These are phyloP conservation scores for Fusarium equiseti DNA, from an alignment of 2,329 filamentous ascomycete genomes.

Conservation along the genomic window DNA sequence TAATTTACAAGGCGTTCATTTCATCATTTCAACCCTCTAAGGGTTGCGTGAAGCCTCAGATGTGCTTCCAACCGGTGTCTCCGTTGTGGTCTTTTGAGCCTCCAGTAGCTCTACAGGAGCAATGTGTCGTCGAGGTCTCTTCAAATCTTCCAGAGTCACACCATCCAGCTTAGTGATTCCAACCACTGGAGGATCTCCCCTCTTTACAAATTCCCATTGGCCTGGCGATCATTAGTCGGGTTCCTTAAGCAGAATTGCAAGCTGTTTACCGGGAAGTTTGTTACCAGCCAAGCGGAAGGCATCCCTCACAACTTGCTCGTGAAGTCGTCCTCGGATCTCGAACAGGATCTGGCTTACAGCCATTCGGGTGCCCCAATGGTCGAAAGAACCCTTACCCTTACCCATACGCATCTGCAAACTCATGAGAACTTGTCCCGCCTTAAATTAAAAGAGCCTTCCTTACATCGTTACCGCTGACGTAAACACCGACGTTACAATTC, in stretches of 20 bases:
- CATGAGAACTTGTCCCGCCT: constrained; percentile 33
- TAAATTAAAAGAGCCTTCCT: constrained; percentile 44
- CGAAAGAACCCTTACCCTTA: constrained; percentile 97
- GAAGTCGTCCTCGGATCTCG: constrained; percentile 89
- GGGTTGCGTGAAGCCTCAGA: constrained; percentile 50
- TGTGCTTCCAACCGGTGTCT: constrained; percentile 51
- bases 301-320: constrained; percentile 94
- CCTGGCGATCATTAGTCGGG: constrained; percentile 60
- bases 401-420: constrained; percentile 85
- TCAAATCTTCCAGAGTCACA: constrained; percentile 84
- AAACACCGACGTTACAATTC: constrained; percentile 93
- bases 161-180: constrained; percentile 93
- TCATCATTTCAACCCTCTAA: constrained; percentile 30
- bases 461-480: constrained; percentile 92
- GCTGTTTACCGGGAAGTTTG: constrained; percentile 84
- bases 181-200: constrained; percentile 88
- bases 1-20: constrained; percentile 44
- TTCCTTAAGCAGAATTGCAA: neutral
- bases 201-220: constrained; percentile 93
- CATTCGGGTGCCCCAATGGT: constrained; percentile 93
- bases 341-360: constrained; percentile 93
- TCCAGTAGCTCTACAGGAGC: constrained; percentile 58
- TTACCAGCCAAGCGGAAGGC: constrained; percentile 94
- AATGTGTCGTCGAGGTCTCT: constrained; percentile 79
- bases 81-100: constrained; percentile 50